Evolutionary conservation across 2,329 filamentous ascomycete species (phyloP).

Genomic region (Hortaea werneckii): DNA sequence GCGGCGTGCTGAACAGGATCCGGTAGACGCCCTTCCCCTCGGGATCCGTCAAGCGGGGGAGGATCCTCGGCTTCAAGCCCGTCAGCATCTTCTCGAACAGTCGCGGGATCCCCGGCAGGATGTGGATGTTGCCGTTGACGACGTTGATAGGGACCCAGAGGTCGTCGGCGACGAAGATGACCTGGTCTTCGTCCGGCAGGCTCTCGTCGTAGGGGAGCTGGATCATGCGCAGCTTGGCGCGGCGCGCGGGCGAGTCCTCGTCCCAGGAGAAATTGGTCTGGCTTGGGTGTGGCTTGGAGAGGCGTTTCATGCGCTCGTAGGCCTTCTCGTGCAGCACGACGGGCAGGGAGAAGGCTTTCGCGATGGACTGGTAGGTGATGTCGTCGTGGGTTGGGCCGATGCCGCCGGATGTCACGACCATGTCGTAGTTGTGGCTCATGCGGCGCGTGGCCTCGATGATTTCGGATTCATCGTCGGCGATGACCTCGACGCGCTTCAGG

Average conservation of each 20-base stretch:
- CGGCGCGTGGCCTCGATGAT: constrained; percentile 78
- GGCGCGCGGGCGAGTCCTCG: constrained; percentile 63
- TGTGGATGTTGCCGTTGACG: constrained; percentile 88
- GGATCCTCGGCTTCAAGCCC: constrained; percentile 59
- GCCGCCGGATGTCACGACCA: constrained; percentile 89
- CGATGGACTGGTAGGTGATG: constrained; percentile 91
- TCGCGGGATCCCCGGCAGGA: constrained; percentile 78
- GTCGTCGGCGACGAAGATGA: constrained; percentile 67
- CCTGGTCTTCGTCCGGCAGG: constrained; percentile 53
- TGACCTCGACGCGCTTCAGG: constrained; percentile 81
- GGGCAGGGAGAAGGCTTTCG: constrained; percentile 71
- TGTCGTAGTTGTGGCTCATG: constrained; percentile 85
- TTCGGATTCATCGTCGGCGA: constrained; percentile 82
- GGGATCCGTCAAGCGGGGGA: constrained; percentile 63
- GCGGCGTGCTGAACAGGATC: constrained; percentile 71
- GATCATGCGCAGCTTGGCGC: constrained; percentile 83
- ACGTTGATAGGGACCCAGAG: constrained; percentile 85
- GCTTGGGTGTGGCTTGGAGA: constrained; percentile 63
- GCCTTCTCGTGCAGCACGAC: constrained; percentile 69
- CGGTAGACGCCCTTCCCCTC: constrained; percentile 71
- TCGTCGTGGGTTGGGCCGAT: constrained; percentile 98
- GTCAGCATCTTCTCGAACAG: constrained; percentile 74
- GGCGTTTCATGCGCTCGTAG: constrained; percentile 69
- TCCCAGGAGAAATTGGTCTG: constrained; percentile 78
- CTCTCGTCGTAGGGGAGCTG: constrained; percentile 68